Base-by-base conservation (phyloP, 352 stramenopile species). In the Globisporangium uncinulatum region DNA sequence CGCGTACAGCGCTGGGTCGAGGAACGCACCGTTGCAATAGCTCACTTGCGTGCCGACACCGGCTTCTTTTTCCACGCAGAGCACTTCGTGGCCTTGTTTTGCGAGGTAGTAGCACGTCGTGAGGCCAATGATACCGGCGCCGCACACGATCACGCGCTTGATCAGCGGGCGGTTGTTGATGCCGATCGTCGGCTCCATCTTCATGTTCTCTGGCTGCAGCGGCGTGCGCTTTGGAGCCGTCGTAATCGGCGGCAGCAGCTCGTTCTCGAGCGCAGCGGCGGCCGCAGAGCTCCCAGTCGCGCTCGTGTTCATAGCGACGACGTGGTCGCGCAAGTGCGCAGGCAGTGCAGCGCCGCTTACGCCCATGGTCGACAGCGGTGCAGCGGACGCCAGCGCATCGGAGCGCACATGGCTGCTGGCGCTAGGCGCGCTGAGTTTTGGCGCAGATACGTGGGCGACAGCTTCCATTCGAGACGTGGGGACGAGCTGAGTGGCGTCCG, bases 41-140 rank as follows among this genome's bases (percentile, higher is more conserved):
- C 79, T 92, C 49, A 87, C 80, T 61, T 93, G 83, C 19, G 81
- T 94, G 17, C 80, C 85, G 14, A 93, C 85, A 13, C 63, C 63
- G n/a, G 71, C 60, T 53, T 94, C 85, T 52, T 92, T 92, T 57
- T 94, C 85, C 13, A 94, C 84, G 46, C 85, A 94, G 6, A 94
- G 66, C 49, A 94, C 85, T 59, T 94, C 85, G 55, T 94, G 85
- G 58, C 85, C 85, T 52, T 89, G 82, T 56, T 88, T 91, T 44
- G 82, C 82, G 21, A 94, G 68, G 62, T 90, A 93, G 62, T 90
- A 94, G 67, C 80, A 92, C 0, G 85, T 94, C 31, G 81, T 92
- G 39, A 94, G 59, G 0, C 85, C 85, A 47, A 94, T 85, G 51
- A 94, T 93, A 37, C 85, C 85, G n/a, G 80, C 85, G 14, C 85